Base-by-base conservation (phyloP, 2,329 filamentous ascomycete species). In the Fusarium nodosum region DNA sequence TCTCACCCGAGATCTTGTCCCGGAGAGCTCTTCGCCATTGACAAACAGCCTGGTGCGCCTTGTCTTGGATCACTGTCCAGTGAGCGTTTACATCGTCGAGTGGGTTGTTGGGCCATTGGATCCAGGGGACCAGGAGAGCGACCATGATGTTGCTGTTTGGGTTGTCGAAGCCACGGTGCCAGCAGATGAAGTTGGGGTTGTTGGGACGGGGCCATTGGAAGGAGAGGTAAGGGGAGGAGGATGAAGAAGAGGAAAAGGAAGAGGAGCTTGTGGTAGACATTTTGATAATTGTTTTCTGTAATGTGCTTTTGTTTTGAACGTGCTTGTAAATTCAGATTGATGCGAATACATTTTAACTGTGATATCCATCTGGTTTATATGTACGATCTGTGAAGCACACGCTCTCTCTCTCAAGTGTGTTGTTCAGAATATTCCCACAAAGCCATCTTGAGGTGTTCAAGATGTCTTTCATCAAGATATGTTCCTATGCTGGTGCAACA, bases 81-180 rank as follows among this genome's bases (percentile, higher is more conserved):
- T 31, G 16, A 1, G 44, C 44, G 3, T 56, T 51, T 2, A 6
- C 24, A 22, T 69, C 66, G 1, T 38, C 22, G 5, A 58, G 30
- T 0, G 62, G 61, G n/a, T 42, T 15, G 28, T 53, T 55, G 36
- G 66, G 61, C 66, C 61, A 69, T 36, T 50, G 53, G 33, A 69
- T 56, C 62, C 66, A 70, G 2, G 66, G 66, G 7, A 70, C 30
- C 22, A 28, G 26, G 1, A 69, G 47, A 18, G 41, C 41, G 24
- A 67, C 42, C 26, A 63, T 33, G 34, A 50, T 56, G 41, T 69
- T 44, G 4, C 18, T 11, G 20, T 69, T 69, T n/a, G 12, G 4
- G 20, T 47, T 38, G 52, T 67, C 62, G 15, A 69, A 51, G n/a
- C 41, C 28, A 22, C 66, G 38, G 7, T 45, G 31, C 41, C 30